Conservation (phyloP, 805 yeast species). For the Barnettozyma vustinii region DNA sequence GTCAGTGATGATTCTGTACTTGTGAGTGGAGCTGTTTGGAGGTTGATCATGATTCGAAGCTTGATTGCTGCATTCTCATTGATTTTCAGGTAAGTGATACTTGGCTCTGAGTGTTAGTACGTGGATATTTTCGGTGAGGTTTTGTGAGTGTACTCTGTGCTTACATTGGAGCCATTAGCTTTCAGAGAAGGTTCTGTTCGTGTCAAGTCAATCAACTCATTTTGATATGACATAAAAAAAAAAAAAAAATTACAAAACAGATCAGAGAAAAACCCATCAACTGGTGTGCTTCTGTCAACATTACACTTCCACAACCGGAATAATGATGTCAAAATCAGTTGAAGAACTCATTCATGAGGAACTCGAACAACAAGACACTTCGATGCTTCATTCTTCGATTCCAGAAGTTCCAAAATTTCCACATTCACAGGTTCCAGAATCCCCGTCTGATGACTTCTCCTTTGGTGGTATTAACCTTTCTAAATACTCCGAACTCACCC, state of each 20-base stretch:
- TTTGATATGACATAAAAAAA: not conserved
- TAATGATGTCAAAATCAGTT: not conserved
- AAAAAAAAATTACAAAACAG: not conserved
- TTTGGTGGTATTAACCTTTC: conserved; percentile 6
- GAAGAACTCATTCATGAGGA: conserved; percentile 1
- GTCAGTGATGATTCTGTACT: conserved; percentile 2
- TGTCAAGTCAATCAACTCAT: too few relatives aligned
- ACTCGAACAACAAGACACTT: not conserved
- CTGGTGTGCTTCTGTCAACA: too few relatives aligned
- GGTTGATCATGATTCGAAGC: conserved; percentile 4
- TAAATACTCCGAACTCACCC: conserved; percentile 1
- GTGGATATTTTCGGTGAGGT: not conserved
- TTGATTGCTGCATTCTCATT: not conserved
- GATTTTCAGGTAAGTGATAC: conserved; percentile 1
- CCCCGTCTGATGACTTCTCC: not conserved
- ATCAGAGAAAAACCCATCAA: not conserved
- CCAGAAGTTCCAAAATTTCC: not conserved
- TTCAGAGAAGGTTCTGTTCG: not conserved
- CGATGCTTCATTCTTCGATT: conserved; percentile 2
- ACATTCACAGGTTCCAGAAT: not conserved
- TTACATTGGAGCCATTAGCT: conserved; percentile 1
- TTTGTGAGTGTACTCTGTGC: not conserved
- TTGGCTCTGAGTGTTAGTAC: not conserved
- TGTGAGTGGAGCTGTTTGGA: not conserved
- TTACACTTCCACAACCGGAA: not conserved